phyloP scores from a whole-genome alignment of 768 basidiomycete genomes.

The Phaeolepiota aurea region DNA sequence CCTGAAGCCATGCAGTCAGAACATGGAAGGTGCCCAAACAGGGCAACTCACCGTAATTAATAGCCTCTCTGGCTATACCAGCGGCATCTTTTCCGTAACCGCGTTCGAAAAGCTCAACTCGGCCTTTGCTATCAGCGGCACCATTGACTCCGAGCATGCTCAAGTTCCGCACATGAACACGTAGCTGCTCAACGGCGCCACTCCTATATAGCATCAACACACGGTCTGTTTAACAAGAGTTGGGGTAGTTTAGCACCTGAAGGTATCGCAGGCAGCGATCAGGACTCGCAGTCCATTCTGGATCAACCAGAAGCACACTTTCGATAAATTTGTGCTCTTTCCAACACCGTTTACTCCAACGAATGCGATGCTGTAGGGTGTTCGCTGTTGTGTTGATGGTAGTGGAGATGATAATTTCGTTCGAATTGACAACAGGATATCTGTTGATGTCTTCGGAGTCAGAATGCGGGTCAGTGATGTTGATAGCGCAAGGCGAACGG shows the following conservation, averaged over 20 bases:
- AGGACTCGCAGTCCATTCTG: constrained; percentile 91
- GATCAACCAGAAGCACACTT: constrained; percentile 98
- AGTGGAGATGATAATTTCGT: constrained; percentile 75
- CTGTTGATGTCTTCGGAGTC: constrained; percentile 96
- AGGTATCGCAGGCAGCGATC: constrained; percentile 98
- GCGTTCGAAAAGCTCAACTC: constrained; percentile 90
- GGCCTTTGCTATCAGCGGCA: constrained; percentile 57
- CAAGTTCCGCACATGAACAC: constrained; percentile 93
- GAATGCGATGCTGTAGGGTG: constrained; percentile 91
- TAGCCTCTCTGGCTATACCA: constrained; percentile 93
- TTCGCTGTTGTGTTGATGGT: constrained; percentile 65
- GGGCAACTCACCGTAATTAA: constrained; percentile 70
- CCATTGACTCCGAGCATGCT: constrained; percentile 73
- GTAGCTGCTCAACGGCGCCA: constrained; percentile 95
- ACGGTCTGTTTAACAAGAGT: not conserved
- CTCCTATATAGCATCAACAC: constrained; percentile 37
- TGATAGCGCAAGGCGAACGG: constrained; percentile 78
- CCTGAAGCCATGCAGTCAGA: too few species aligned
- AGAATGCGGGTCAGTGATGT: constrained; percentile 86
- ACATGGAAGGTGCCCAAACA: too few species aligned
- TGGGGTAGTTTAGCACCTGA: constrained; percentile 46
- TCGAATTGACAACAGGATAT: constrained; percentile 87
- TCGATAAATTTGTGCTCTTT: constrained; percentile 95
- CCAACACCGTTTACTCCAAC: constrained; percentile 99
- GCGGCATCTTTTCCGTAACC: constrained; percentile 99